These are phyloP conservation scores for Aspergillus novofumigatus DNA, from an alignment of 2,329 filamentous ascomycete species.

Conservation along the genomic window DNA sequence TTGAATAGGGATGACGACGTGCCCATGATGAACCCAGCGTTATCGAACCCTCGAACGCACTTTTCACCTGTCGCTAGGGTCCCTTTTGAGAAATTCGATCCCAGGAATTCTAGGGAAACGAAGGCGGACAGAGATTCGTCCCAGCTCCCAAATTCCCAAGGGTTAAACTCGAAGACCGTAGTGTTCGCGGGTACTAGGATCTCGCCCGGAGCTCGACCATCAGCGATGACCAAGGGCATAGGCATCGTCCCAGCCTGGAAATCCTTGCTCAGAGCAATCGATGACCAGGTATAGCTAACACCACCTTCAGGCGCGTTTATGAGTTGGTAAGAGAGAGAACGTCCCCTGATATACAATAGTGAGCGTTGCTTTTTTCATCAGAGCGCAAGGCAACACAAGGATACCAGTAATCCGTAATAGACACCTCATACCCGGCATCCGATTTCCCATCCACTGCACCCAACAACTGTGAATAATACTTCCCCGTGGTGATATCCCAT, in stretches of 20 bases:
- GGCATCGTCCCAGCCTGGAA: conserved; percentile 61
- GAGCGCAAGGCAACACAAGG: not conserved
- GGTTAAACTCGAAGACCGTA: conserved; percentile 71
- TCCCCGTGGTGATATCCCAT: conserved; percentile 43
- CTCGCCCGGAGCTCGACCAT: conserved; percentile 60
- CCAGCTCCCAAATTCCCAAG: conserved; percentile 71
- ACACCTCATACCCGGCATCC: conserved; percentile 63
- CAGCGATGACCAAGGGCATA: conserved; percentile 67
- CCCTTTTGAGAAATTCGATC: conserved; percentile 67
- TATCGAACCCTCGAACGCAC: conserved; percentile 76
- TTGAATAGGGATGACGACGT: conserved; percentile 84
- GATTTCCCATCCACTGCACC: conserved; percentile 58
- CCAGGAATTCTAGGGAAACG: conserved; percentile 64
- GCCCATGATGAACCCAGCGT: conserved; percentile 75
- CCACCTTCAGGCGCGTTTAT: conserved; percentile 71
- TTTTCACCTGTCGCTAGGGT: conserved; percentile 48
- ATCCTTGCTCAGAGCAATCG: conserved; percentile 57
- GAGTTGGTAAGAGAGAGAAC: conserved; percentile 76
- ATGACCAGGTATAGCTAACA: conserved; percentile 73
- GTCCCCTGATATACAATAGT: conserved; percentile 45
- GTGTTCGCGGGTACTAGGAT: conserved; percentile 60
- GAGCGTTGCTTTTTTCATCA: not conserved
- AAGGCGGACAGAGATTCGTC: conserved; percentile 69
- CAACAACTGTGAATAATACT: conserved; percentile 61
- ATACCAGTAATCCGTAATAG: conserved; percentile 81